These are phyloP conservation scores for Trichoderma simmonsii DNA, from an alignment of 2,329 filamentous ascomycete species.

Conservation along the genomic window DNA sequence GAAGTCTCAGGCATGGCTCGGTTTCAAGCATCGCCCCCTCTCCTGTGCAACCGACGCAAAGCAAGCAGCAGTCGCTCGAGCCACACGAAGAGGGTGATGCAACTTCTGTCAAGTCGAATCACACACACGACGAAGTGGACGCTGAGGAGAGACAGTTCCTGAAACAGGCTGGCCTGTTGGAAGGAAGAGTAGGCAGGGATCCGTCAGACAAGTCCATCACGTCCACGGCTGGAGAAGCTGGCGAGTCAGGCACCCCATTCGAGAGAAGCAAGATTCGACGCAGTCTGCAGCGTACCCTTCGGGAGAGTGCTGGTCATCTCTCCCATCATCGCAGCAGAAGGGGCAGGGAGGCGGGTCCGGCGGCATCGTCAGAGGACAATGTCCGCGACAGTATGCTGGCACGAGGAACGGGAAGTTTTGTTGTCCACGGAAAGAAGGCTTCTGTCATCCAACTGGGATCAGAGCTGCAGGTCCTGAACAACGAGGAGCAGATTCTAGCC, in stretches of 20 bases:
- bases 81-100: conserved; percentile 23
- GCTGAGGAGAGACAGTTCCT: conserved; percentile 66
- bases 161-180: conserved; percentile 64
- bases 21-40: conserved; percentile 33
- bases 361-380: conserved; percentile 36
- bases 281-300: conserved; percentile 83
- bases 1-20: conserved; percentile 30
- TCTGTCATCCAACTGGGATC: conserved; percentile 94
- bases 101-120: conserved; percentile 18
- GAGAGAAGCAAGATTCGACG: conserved; percentile 71
- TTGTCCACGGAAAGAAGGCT: conserved; percentile 95
- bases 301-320: conserved; percentile 69
- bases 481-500: conserved; percentile 68
- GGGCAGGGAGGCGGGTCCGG: conserved; percentile 56
- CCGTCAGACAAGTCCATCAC: conserved; percentile 35
- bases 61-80: conserved; percentile 19
- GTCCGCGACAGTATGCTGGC: conserved; percentile 65
- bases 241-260: conserved; percentile 39
- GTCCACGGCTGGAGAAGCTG: conserved; percentile 33
- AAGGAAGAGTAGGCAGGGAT: conserved; percentile 34
- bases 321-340: conserved; percentile 70
- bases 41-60: conserved; percentile 26
- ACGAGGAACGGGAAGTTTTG: conserved; percentile 83
- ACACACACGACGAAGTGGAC: conserved; percentile 50
- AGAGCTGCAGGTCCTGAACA: conserved; percentile 77